Evolutionary conservation across 2,329 filamentous ascomycete species (phyloP).

Genomic region (Cladosporium sp.): DNA sequence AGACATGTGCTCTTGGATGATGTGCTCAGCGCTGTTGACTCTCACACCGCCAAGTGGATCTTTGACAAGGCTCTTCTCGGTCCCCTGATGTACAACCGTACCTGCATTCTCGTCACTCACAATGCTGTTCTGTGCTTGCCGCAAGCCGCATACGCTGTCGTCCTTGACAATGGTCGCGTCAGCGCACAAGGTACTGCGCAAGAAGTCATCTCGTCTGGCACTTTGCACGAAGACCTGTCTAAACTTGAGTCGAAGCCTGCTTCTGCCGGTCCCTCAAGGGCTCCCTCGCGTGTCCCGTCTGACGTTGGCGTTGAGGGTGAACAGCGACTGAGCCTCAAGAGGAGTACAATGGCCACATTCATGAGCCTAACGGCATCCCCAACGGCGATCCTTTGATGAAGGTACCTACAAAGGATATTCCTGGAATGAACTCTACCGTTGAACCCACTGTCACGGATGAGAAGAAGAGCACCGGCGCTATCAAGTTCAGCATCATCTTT

Average conservation of each 20-base stretch:
- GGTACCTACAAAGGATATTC: constrained; percentile 36
- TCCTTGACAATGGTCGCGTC: constrained; percentile 83
- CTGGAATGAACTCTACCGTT: constrained; percentile 33
- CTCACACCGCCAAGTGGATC: constrained; percentile 97
- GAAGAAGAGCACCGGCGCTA: constrained; percentile 75
- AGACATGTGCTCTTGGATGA: constrained; percentile 89
- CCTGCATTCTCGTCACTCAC: constrained; percentile 93
- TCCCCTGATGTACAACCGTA: constrained; percentile 80
- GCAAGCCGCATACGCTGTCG: constrained; percentile 72
- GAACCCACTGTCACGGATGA: constrained; percentile 59
- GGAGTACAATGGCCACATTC: constrained; percentile 36
- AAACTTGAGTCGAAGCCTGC: constrained; percentile 61
- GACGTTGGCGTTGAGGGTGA: constrained; percentile 58
- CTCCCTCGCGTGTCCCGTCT: constrained; percentile 74
- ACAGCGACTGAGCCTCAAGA: constrained; percentile 19
- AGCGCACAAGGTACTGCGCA: constrained; percentile 69
- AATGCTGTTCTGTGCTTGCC: constrained; percentile 87
- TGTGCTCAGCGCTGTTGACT: constrained; percentile 93
- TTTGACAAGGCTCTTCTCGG: constrained; percentile 90
- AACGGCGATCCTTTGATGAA: constrained; percentile 46
- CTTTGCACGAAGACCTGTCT: constrained; percentile 78
- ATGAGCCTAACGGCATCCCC: constrained; percentile 36
- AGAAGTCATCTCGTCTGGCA: constrained; percentile 80
- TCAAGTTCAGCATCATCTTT: constrained; percentile 80
- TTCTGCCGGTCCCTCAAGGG: constrained; percentile 66